Evolutionary conservation across 202 grass and related monocot species (phyloP), one percentile per base, ranked within the genome.

Genomic region (Elaeis oleifera): DNA sequence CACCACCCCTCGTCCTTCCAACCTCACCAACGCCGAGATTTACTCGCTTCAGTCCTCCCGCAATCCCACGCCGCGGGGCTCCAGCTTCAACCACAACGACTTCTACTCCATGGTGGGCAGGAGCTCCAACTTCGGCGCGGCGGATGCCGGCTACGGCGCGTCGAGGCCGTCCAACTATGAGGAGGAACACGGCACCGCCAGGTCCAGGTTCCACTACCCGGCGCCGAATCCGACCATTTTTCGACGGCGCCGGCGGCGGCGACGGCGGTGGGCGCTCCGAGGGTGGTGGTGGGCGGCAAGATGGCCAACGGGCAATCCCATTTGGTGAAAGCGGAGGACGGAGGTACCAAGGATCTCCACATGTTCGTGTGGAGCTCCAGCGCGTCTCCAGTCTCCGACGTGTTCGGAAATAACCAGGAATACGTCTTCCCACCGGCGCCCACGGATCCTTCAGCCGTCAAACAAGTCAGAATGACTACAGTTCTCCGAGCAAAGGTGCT

Each of bases 351-450:
- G 80, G 94, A 99, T 77, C 83, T 99, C 49, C 94, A 94, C 82
- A 99, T 99, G 94, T 99, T 99, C 69, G 88, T 99, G 15, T 99
- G 94, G 94, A 99, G 94, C 78, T 99, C 94, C 20, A 99, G 94
- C 74, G 88, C 88, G 44, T 99, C 94, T 6, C 94, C 94, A 1
- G 94, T 99, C 23, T 99, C 88, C 2, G 94, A 99, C 67, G 88
- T 99, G 24, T 99, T 99, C 72, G 85, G 80, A 56, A 88, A 85
- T 60, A 85, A 85, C 61, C 88, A 80, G 14, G 88, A 99, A 53
- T 99, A 94, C 67, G 74, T 74, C 31, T 8, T 76, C 4, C 65
- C 79, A 17, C 15, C 64, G 15, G 44, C 72, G 14, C 58, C 72
- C 14, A 65, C 54, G 0, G 94, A 94, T 49, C 75, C 80, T 29